phyloP scores from a whole-genome alignment of 805 yeast genomes.

The Brettanomyces bruxellensis region DNA sequence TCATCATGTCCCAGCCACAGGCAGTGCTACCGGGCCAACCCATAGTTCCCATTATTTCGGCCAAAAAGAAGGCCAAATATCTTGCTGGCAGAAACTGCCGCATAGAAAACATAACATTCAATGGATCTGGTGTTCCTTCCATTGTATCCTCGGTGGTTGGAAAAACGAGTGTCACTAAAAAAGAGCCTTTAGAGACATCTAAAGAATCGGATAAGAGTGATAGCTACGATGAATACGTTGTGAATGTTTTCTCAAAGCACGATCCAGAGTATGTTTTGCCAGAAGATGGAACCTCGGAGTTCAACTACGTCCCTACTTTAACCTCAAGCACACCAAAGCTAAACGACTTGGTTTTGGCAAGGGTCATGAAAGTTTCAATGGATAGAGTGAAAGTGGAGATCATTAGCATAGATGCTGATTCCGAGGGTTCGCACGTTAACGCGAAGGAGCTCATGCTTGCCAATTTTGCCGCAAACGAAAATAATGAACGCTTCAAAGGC shows the following conservation, averaged over 20 bases:
- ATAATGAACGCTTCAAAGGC: conserved; percentile 87
- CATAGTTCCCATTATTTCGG: conserved; percentile 43
- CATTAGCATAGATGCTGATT: conserved; percentile 23
- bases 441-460: conserved; percentile 9
- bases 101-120: conserved; percentile 34
- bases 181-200: conserved; percentile 2
- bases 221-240: conserved; percentile 4
- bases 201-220: conserved; percentile 5
- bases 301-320: conserved; percentile 2
- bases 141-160: conserved; percentile 60
- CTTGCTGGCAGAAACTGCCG: conserved; percentile 61
- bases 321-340: conserved; percentile 62
- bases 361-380: conserved; percentile 56
- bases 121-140: conserved; percentile 29
- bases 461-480: conserved; percentile 48
- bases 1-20: conserved; percentile 17
- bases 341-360: conserved; percentile 72
- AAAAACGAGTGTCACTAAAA: conserved; percentile 28
- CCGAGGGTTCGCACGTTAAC: background rate
- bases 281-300: background rate
- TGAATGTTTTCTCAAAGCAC: conserved; percentile 16
- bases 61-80: conserved; percentile 26
- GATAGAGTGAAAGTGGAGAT: conserved; percentile 78
- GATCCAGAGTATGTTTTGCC: conserved; percentile 9
- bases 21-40: conserved; percentile 76